A percentile compares a stretch with the other conserved stretches of the same genome.
Conservation (phyloP, 176 grass and related monocot species). For the Carex parvula region DNA sequence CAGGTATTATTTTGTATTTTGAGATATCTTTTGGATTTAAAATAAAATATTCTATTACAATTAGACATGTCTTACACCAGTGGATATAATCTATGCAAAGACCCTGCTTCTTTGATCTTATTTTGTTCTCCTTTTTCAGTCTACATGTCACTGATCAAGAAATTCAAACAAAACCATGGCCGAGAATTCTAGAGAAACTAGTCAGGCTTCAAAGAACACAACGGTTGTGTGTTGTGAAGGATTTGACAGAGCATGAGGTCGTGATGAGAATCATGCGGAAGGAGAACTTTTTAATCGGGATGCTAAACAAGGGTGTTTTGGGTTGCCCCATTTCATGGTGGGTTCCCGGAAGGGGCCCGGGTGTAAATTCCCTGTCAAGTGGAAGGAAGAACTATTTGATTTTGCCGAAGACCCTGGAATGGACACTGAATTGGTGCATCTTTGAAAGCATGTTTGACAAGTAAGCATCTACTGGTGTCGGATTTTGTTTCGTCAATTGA, state of each 20-base stretch:
- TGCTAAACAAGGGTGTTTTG: constrained; percentile 95
- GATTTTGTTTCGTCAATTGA: constrained; percentile 11
- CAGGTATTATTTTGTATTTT: constrained; percentile 47
- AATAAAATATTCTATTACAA: not conserved
- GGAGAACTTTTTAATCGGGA: constrained; percentile 98
- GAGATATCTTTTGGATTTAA: not conserved
- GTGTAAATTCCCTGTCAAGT: constrained; percentile 41
- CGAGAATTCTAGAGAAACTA: constrained; percentile 83
- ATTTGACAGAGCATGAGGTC: constrained; percentile 89
- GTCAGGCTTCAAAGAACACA: constrained; percentile 63
- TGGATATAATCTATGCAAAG: not conserved
- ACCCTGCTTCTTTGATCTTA: not conserved
- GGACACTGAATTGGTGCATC: constrained; percentile 99
- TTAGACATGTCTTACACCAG: not conserved
- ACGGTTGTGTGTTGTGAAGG: constrained; percentile 90
- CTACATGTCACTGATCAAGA: constrained; percentile 86
- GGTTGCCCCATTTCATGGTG: constrained; percentile 78
- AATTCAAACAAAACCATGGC: constrained; percentile 93
- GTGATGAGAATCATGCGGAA: constrained; percentile 99
- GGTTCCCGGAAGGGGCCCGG: constrained; percentile 69
- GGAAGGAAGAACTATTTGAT: constrained; percentile 65
- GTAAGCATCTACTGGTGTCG: constrained; percentile 34
- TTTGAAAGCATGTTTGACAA: constrained; percentile 99
- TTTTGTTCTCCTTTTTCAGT: constrained; percentile 42
- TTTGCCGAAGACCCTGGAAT: constrained; percentile 90